phyloP scores from a whole-genome alignment of 2,329 filamentous ascomycete species.

The Fonsecaea pedrosoi region DNA sequence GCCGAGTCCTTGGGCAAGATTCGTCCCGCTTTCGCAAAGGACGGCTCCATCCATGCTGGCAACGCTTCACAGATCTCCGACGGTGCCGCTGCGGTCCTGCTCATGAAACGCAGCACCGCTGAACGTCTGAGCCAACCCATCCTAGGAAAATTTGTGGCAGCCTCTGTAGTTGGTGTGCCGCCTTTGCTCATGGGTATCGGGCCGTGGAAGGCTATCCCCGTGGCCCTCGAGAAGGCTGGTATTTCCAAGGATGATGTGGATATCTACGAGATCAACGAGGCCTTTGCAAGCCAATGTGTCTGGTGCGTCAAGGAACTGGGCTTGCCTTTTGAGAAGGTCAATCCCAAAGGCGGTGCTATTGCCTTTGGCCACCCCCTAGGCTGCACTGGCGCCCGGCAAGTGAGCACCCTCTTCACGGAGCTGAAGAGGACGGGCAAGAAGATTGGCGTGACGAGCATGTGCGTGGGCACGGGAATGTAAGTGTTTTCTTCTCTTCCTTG shows the following conservation, averaged over 20 bases:
- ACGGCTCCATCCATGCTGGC: conserved; percentile 92
- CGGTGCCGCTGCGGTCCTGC: conserved; percentile 89
- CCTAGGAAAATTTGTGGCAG: conserved; percentile 88
- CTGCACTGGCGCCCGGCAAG: conserved; percentile 91
- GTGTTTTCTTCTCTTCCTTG: conserved; percentile 7
- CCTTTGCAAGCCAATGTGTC: conserved; percentile 92
- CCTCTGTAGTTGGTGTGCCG: conserved; percentile 84
- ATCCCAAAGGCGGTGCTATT: conserved; percentile 96
- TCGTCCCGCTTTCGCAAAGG: conserved; percentile 84
- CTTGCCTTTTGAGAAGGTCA: conserved; percentile 84
- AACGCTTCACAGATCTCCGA: conserved; percentile 96
- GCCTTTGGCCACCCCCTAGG: conserved; percentile 92
- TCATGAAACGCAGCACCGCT: conserved; percentile 94
- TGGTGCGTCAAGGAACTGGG: conserved; percentile 91
- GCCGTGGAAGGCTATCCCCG: conserved; percentile 94
- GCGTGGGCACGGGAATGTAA: conserved; percentile 88
- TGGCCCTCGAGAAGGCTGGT: conserved; percentile 85
- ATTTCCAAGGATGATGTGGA: conserved; percentile 89
- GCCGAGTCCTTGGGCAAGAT: conserved; percentile 90
- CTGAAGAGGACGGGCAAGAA: conserved; percentile 81
- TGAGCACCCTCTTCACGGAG: conserved; percentile 90
- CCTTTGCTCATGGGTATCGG: conserved; percentile 96
- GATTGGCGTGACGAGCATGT: conserved; percentile 95
- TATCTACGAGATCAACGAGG: conserved; percentile 99
- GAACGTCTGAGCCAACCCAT: conserved; percentile 86